Percentiles rank a stretch among this genome's conserved stretches.
phyloP scores from a whole-genome alignment of 106 monocot genomes.

The Phalaenopsis aphrodite region DNA sequence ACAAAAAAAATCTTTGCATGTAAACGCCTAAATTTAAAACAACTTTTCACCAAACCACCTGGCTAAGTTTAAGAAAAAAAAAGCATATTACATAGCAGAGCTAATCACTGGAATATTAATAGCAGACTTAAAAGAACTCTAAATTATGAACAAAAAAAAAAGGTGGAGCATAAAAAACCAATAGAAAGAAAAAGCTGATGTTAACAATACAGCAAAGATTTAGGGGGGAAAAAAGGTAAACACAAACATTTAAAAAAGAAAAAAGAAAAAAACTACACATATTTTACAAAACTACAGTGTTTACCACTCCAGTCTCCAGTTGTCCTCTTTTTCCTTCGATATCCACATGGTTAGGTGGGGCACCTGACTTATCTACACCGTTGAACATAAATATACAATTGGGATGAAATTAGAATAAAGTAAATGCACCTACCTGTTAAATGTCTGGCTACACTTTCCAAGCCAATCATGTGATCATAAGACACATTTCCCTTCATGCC shows the following conservation, averaged over 20 bases:
- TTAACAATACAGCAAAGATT: neutral
- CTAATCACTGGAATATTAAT: neutral
- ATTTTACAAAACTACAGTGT: no score
- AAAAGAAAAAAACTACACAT: neutral
- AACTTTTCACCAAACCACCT: neutral
- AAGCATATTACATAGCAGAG: neutral
- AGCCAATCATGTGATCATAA: neutral
- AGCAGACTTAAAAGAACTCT: neutral
- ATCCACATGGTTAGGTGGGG: neutral
- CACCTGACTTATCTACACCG: constrained; percentile 12
- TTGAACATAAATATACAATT: neutral
- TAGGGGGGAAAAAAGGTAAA: neutral
- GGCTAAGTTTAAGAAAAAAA: neutral
- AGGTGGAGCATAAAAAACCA: neutral
- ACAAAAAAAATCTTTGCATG: neutral
- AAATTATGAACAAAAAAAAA: neutral
- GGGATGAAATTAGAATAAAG: neutral
- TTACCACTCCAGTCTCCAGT: no score
- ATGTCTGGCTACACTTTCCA: neutral
- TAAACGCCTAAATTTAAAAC: neutral
- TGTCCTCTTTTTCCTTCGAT: neutral
- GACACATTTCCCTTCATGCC: constrained; percentile 8
- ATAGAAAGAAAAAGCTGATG: neutral
- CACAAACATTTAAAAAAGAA: neutral
- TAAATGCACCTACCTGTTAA: constrained; percentile 15